phyloP scores from a whole-genome alignment of 495 filamentous ascomycete genomes.

The Cercophora samala region DNA sequence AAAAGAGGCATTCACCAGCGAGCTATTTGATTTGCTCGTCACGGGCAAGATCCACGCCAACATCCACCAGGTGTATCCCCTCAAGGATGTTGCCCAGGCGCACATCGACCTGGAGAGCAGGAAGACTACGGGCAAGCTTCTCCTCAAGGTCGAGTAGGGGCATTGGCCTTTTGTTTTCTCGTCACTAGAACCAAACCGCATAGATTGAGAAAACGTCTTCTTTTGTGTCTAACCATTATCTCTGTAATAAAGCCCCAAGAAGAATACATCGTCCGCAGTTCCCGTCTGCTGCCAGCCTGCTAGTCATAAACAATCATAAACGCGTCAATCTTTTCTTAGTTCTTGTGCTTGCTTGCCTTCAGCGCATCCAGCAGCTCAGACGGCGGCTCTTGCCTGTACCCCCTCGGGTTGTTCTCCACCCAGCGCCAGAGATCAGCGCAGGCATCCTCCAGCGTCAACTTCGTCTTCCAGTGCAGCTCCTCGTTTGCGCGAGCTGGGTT shows the following conservation, averaged over 20 bases:
- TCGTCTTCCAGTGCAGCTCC: conserved; percentile 90
- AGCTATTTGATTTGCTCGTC: conserved; percentile 69
- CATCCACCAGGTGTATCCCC: conserved; percentile 79
- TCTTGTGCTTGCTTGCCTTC: conserved; percentile 44
- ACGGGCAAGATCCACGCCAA: conserved; percentile 66
- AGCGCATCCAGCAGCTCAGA: conserved; percentile 72
- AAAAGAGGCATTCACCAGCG: conserved; percentile 63
- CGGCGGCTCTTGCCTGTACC: conserved; percentile 87
- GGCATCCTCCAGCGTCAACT: conserved; percentile 84
- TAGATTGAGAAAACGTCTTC: not conserved
- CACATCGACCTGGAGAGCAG: conserved; percentile 80
- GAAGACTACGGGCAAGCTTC: conserved; percentile 78
- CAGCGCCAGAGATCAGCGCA: conserved; percentile 95
- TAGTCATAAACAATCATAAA: conserved; percentile 1
- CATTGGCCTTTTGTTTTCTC: not conserved
- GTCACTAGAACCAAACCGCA: not conserved
- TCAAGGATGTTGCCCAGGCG: conserved; percentile 70
- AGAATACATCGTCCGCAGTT: not conserved
- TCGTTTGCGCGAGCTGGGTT: conserved; percentile 81
- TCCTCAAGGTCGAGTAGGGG: conserved; percentile 41
- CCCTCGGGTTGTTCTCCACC: conserved; percentile 91
- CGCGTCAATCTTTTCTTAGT: not conserved
- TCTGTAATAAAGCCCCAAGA: conserved; percentile 5
- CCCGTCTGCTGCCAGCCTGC: conserved; percentile 3
- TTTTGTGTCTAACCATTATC: not conserved